A percentile compares a stretch with the other conserved stretches of the same genome.
phyloP scores from a whole-genome alignment of 2,329 filamentous ascomycete species.

The Dothiorella sarmentorum region DNA sequence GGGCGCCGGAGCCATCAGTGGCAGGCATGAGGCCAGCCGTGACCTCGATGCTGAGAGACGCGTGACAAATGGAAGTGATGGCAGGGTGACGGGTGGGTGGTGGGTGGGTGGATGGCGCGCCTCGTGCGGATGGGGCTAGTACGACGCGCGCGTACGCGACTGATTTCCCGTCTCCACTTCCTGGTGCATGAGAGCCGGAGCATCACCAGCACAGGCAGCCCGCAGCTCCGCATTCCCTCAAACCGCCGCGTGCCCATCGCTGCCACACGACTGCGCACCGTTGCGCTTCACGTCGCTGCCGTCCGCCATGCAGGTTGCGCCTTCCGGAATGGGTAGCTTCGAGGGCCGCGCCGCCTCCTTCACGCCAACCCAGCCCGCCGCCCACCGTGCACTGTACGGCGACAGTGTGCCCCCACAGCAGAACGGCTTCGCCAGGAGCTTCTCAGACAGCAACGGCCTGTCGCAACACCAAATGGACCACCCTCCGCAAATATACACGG shows the following conservation, averaged over 20 bases:
- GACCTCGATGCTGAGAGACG: not conserved
- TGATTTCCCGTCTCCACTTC: constrained; percentile 11
- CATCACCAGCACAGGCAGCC: constrained; percentile 7
- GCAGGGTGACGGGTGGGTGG: not conserved
- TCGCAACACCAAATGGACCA: constrained; percentile 38
- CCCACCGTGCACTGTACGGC: constrained; percentile 34
- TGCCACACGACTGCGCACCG: not conserved
- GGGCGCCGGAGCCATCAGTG: constrained; percentile 9
- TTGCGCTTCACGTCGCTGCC: not conserved
- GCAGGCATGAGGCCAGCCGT: not conserved
- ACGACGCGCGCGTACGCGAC: constrained; percentile 14
- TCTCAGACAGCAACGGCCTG: constrained; percentile 36
- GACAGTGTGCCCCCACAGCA: constrained; percentile 32
- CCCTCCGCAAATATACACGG: constrained; percentile 50
- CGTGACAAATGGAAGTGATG: not conserved
- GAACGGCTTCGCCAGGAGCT: constrained; percentile 37
- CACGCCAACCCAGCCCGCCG: constrained; percentile 25
- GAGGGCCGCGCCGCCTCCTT: constrained; percentile 20
- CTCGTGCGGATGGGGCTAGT: constrained; percentile 8
- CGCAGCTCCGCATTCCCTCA: constrained; percentile 28
- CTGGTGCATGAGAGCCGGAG: constrained; percentile 1
- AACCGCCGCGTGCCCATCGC: constrained; percentile 27
- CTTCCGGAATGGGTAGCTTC: constrained; percentile 15
- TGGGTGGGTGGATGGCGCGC: not conserved
- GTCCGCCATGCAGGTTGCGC: constrained; percentile 19